Conservation (phyloP, 2,329 filamentous ascomycete genomes). For the Fusarium coicis region DNA sequence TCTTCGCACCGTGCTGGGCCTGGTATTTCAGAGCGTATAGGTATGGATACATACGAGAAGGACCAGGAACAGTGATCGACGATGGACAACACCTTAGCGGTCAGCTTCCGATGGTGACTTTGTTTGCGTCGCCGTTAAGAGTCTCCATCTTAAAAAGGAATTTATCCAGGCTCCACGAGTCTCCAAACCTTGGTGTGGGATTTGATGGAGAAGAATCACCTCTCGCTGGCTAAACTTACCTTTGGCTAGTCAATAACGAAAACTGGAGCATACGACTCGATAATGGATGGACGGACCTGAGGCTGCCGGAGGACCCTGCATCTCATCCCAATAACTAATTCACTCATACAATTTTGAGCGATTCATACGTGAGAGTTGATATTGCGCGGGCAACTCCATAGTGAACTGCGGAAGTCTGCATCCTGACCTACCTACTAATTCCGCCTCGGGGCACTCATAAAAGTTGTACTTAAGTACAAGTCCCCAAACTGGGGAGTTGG, state of each 20-base stretch:
- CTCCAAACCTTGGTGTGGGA: conserved; percentile 32
- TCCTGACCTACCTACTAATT: conserved; percentile 5
- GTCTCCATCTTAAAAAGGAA: conserved; percentile 20
- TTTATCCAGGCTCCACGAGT: conserved; percentile 25
- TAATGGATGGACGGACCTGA: conserved; percentile 29
- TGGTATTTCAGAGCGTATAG: not conserved
- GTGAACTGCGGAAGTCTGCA: conserved; percentile 3
- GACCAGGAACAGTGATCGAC: conserved; percentile 33
- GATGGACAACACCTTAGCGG: conserved; percentile 34
- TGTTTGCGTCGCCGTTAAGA: conserved; percentile 14
- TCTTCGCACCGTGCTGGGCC: conserved; percentile 13
- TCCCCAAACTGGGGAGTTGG: conserved; percentile 1
- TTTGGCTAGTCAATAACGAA: conserved; percentile 15
- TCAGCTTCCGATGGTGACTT: conserved; percentile 29
- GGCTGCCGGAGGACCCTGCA: conserved; percentile 42
- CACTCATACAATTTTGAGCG: conserved; percentile 43
- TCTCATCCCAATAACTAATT: conserved; percentile 40
- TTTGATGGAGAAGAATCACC: conserved; percentile 30
- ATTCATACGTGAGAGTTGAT: conserved; percentile 9
- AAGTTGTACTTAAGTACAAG: not conserved
- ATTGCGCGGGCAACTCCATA: conserved; percentile 1
- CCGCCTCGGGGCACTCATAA: not conserved
- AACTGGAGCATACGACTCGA: conserved; percentile 24
- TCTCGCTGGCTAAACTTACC: conserved; percentile 18
- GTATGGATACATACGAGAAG: conserved; percentile 35